Conservation (phyloP, 2,329 filamentous ascomycete species). For the Penicillium sclerotiorum region DNA sequence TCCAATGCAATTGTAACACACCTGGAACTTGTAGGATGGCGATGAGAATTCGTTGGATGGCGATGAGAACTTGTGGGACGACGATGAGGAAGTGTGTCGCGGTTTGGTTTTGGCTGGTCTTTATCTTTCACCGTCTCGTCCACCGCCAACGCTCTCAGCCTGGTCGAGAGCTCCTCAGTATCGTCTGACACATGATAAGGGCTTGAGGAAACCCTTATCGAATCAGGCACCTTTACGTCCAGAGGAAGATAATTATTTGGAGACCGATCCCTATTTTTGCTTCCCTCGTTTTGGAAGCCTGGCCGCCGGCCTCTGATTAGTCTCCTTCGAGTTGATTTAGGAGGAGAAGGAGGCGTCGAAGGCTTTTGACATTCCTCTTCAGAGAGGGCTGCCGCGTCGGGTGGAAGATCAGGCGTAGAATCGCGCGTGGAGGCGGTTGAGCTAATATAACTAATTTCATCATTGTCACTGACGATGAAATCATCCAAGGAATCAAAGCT, state of each 20-base stretch:
- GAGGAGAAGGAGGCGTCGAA: constrained; percentile 22
- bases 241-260: neutral
- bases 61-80: too few species aligned
- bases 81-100: too few species aligned
- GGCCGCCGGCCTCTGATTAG: constrained; percentile 40
- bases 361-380: too few species aligned
- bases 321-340: constrained; percentile 30
- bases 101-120: too few species aligned
- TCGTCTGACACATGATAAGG: constrained; percentile 26
- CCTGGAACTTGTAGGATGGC: too few species aligned
- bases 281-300: neutral
- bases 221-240: constrained; percentile 25
- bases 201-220: constrained; percentile 17
- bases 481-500: constrained; percentile 43
- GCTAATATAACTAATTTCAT: constrained; percentile 40
- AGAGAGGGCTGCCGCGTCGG: too few species aligned
- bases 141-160: constrained; percentile 20
- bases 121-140: constrained; percentile 25
- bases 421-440: too few species aligned
- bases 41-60: too few species aligned
- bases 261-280: neutral
- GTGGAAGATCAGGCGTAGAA: too few species aligned
- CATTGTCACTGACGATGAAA: constrained; percentile 46
- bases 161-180: constrained; percentile 23
- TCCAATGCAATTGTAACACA: too few species aligned